phyloP scores from a whole-genome alignment of 176 grass and related monocot species.

The Avena sativa region DNA sequence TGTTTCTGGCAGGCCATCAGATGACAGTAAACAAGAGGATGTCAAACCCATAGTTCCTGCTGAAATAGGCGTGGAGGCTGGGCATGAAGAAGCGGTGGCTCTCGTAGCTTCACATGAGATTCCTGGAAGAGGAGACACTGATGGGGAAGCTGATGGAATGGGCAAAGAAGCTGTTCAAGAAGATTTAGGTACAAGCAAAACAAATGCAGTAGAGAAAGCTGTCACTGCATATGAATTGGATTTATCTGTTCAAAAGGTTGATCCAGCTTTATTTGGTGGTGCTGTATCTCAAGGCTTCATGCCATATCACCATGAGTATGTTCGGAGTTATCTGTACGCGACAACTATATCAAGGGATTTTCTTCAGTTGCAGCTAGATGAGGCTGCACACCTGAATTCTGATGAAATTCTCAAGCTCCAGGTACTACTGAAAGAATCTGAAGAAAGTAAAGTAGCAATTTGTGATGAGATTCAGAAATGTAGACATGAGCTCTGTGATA shows the following conservation, averaged over 20 bases:
- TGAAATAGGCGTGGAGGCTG: constrained; percentile 13
- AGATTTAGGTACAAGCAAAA: constrained; percentile 26
- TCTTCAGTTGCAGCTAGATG: constrained; percentile 75
- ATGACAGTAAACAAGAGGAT: constrained; percentile 37
- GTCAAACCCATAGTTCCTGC: background rate
- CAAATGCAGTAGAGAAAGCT: constrained; percentile 43
- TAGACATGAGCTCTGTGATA: constrained; percentile 59
- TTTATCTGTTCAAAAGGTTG: constrained; percentile 44
- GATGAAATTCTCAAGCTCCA: constrained; percentile 54
- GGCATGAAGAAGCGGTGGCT: constrained; percentile 23
- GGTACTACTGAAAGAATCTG: constrained; percentile 56
- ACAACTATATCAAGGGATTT: constrained; percentile 67
- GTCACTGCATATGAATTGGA: constrained; percentile 32
- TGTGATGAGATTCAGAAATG: constrained; percentile 65
- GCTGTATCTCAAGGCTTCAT: background rate
- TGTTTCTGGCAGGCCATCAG: constrained; percentile 39
- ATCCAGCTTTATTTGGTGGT: constrained; percentile 35
- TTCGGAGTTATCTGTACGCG: constrained; percentile 68
- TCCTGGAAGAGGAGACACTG: constrained; percentile 33
- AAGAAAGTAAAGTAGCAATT: constrained; percentile 50
- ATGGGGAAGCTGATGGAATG: constrained; percentile 37
- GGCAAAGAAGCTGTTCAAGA: constrained; percentile 43
- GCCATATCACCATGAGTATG: constrained; percentile 55
- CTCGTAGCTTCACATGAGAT: constrained; percentile 33
- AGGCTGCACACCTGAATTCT: constrained; percentile 50